These are phyloP conservation scores for Yarrowia deformans DNA, from an alignment of 805 yeast genomes.

Conservation along the genomic window DNA sequence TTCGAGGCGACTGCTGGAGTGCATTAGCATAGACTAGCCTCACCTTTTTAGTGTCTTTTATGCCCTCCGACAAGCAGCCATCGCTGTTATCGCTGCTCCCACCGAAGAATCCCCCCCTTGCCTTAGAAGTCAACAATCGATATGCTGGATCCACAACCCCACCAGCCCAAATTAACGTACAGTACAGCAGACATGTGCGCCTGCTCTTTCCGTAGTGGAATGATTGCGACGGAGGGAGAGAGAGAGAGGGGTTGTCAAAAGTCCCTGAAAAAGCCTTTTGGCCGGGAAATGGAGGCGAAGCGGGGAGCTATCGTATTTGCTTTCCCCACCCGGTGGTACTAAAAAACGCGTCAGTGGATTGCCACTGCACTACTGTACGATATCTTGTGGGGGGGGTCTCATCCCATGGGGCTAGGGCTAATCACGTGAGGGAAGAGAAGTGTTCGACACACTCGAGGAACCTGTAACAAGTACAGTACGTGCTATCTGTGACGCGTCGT, in stretches of 20 bases:
- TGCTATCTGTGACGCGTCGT: too few species aligned
- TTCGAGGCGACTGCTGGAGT: not conserved
- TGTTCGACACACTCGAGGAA: too few species aligned
- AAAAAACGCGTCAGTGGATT: slow-evolving; percentile 14
- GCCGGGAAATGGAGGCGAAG: slow-evolving; percentile 12
- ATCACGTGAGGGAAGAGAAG: not conserved
- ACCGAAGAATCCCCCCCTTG: not conserved
- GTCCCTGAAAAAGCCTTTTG: slow-evolving; percentile 1
- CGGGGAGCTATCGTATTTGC: not conserved
- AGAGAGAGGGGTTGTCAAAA: not conserved
- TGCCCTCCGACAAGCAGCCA: not conserved
- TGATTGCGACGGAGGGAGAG: not conserved
- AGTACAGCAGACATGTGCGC: slow-evolving; percentile 11
- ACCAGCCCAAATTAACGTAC: slow-evolving; percentile 29
- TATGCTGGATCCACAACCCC: slow-evolving; percentile 29
- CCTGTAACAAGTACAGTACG: too few species aligned
- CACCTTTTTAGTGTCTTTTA: not conserved
- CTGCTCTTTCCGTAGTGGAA: slow-evolving; percentile 21
- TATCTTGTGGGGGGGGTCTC: not conserved
- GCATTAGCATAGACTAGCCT: not conserved
- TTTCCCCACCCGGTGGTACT: not conserved
- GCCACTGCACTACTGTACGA: not conserved
- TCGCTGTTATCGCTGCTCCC: not conserved
- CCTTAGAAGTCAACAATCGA: not conserved
- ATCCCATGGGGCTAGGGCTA: slow-evolving; percentile 9